phyloP scores from a whole-genome alignment of 176 grass and related monocot genomes.

The Eremochloa ophiuroides region DNA sequence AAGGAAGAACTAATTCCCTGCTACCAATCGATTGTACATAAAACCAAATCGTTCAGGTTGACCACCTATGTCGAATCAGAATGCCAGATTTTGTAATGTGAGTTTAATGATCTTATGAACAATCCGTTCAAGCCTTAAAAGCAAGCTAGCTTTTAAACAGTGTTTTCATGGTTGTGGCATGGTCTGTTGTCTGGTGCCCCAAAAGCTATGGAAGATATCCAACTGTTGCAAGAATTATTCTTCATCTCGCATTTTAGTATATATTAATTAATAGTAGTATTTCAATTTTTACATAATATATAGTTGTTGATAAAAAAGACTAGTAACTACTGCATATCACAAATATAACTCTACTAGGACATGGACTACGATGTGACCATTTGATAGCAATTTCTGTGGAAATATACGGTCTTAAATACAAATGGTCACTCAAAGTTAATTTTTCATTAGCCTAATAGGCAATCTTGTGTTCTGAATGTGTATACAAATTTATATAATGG shows the following conservation, averaged over 20 bases:
- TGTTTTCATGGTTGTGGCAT: neutral
- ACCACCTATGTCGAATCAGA: neutral
- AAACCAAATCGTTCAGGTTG: neutral
- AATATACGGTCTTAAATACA: neutral
- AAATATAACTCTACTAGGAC: neutral
- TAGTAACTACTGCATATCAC: neutral
- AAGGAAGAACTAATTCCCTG: neutral
- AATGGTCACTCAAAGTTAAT: neutral
- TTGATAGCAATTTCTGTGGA: neutral
- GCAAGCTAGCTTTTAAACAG: neutral
- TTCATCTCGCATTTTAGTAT: neutral
- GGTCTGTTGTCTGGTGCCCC: neutral
- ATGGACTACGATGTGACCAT: neutral
- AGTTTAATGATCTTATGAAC: neutral
- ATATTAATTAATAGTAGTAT: neutral
- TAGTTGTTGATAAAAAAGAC: neutral
- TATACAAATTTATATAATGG: no score
- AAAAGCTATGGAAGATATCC: neutral
- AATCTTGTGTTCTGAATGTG: neutral
- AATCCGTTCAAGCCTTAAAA: neutral
- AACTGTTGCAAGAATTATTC: neutral
- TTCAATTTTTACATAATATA: neutral
- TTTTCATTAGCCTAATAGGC: neutral
- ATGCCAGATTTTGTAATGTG: neutral
- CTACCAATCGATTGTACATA: slow-evolving; percentile 36